phyloP scores from a whole-genome alignment of 495 filamentous ascomycete species.

The Neurospora sp. region DNA sequence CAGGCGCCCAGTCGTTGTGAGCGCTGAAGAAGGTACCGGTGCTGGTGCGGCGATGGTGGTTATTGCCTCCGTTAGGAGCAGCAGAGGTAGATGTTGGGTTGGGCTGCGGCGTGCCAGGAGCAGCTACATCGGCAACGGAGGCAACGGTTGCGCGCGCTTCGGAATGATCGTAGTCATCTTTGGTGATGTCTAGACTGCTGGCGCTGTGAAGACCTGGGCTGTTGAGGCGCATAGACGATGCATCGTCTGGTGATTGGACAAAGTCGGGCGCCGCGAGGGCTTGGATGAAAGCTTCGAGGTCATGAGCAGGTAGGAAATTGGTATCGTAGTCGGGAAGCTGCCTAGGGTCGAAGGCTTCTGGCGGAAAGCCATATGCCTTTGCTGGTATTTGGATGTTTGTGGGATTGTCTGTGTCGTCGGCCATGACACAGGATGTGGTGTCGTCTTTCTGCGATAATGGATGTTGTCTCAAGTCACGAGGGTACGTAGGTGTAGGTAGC shows the following conservation, averaged over 20 bases:
- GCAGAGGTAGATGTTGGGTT: background rate
- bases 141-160: slow-evolving; percentile 13
- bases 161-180: slow-evolving; percentile 4
- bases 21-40: slow-evolving; percentile 52
- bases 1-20: slow-evolving; percentile 77
- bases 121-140: slow-evolving; percentile 6
- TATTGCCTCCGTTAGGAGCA: background rate
- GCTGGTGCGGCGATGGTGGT: slow-evolving; percentile 7
- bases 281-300: slow-evolving; percentile 48
- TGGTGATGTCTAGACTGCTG: slow-evolving; percentile 12
- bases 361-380: slow-evolving; percentile 35
- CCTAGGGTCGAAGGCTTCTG: slow-evolving; percentile 36
- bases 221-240: slow-evolving; percentile 15
- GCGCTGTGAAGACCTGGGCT: slow-evolving; percentile 15
- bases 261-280: slow-evolving; percentile 47
- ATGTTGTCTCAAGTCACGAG: background rate
- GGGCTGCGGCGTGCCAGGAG: background rate
- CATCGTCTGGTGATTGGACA: slow-evolving; percentile 28
- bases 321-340: slow-evolving; percentile 52
- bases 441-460: background rate
- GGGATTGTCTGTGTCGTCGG: slow-evolving; percentile 7
- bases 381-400: slow-evolving; percentile 16
- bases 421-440: slow-evolving; percentile 14
- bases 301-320: slow-evolving; percentile 52
- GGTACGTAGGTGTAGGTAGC: background rate